Evolutionary conservation across 805 yeast genomes (phyloP).

Genomic region (Candida adriatica): DNA sequence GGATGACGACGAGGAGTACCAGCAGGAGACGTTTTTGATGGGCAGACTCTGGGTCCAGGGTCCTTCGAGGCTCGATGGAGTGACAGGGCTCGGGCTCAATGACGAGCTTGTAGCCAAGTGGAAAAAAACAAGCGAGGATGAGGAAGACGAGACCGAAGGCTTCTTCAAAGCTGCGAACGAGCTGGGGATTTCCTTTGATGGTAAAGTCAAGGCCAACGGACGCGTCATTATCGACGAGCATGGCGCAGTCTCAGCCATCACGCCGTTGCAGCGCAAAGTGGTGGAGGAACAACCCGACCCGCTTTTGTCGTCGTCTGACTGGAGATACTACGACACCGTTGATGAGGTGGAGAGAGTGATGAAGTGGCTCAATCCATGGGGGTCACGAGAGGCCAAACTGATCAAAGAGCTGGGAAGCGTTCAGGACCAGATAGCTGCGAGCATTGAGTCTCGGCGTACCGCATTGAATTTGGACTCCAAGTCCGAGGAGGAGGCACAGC

Average conservation of each 20-base stretch:
- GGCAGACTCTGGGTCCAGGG: constrained; percentile 92
- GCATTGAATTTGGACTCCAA: constrained; percentile 40
- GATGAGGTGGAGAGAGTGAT: constrained; percentile 51
- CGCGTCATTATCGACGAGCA: constrained; percentile 28
- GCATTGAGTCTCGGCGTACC: constrained; percentile 53
- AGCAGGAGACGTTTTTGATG: constrained; percentile 59
- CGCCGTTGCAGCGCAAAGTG: constrained; percentile 45
- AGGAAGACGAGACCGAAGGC: constrained; percentile 14
- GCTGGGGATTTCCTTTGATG: constrained; percentile 18
- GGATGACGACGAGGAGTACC: constrained; percentile 39
- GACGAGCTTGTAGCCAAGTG: constrained; percentile 24
- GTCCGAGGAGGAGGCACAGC: constrained; percentile 35
- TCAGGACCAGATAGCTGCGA: constrained; percentile 43
- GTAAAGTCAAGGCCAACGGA: constrained; percentile 47
- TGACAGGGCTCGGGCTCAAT: constrained; percentile 26
- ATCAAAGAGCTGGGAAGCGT: constrained; percentile 52
- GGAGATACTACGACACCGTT: constrained; percentile 65
- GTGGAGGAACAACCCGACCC: constrained; percentile 62
- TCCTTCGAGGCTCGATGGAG: constrained; percentile 47
- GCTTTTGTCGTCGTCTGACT: constrained; percentile 43
- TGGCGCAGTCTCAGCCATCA: constrained; percentile 25
- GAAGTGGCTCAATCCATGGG: constrained; percentile 70
- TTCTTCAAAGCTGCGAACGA: constrained; percentile 19
- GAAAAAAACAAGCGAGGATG: constrained; percentile 12
- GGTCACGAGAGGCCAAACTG: constrained; percentile 61